These are phyloP conservation scores for Batkoa obscura DNA, from an alignment of 371 early-diverging fungal species.

Conservation along the genomic window DNA sequence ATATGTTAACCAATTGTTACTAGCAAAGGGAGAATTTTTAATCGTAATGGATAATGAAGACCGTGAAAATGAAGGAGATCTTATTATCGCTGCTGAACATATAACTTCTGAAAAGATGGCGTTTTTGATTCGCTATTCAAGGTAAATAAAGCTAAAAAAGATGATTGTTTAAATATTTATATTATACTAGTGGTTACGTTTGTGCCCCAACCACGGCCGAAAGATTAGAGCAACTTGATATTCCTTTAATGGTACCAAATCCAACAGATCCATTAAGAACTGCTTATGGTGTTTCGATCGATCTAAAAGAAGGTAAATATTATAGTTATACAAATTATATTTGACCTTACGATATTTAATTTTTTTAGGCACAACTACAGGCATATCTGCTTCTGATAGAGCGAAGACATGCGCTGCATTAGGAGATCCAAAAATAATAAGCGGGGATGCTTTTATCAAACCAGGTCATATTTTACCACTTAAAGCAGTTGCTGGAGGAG, in stretches of 20 bases:
- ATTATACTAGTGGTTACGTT: conserved; percentile 54
- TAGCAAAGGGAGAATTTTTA: conserved; percentile 62
- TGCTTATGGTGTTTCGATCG: conserved; percentile 85
- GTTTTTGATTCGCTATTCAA: conserved; percentile 79
- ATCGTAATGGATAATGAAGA: conserved; percentile 91
- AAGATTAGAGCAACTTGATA: conserved; percentile 52
- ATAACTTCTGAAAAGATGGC: conserved; percentile 80
- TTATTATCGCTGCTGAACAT: conserved; percentile 83
- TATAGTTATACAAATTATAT: not conserved
- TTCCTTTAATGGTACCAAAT: conserved; percentile 88
- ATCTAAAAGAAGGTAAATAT: conserved; percentile 41
- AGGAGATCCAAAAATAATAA: conserved; percentile 38
- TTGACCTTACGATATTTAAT: not conserved
- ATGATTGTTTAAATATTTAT: not conserved
- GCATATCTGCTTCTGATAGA: conserved; percentile 86
- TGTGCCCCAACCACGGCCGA: conserved; percentile 66
- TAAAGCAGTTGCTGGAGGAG: conserved; percentile 56
- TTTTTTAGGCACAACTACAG: conserved; percentile 60
- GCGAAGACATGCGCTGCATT: conserved; percentile 57
- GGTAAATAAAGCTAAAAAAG: conserved; percentile 19
- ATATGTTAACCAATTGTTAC: not conserved
- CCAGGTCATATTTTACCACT: conserved; percentile 93
- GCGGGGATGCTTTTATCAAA: conserved; percentile 52
- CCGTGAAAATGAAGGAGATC: conserved; percentile 94
- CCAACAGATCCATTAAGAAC: conserved; percentile 81